A percentile compares a stretch with the other conserved stretches of the same genome.
Conservation (phyloP, 2,329 filamentous ascomycete species). For the Monilinia polystroma region DNA sequence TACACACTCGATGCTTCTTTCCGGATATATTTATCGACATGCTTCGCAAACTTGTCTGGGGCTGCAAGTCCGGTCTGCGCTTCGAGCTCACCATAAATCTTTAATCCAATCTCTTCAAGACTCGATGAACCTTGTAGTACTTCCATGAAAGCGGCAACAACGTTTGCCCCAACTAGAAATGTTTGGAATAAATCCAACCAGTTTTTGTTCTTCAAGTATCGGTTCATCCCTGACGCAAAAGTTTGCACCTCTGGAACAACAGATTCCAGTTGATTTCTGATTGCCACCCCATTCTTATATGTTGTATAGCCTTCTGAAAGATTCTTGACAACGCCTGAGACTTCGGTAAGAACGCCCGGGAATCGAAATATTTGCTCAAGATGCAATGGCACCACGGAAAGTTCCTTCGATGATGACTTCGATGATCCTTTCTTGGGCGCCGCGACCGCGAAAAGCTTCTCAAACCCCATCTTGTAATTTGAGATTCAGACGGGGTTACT, state of each 20-base stretch:
- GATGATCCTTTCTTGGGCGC: slow-evolving; percentile 13
- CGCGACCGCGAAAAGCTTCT: slow-evolving; percentile 19
- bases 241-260: slow-evolving; percentile 23
- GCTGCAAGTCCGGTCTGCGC: slow-evolving; percentile 26
- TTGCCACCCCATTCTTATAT: slow-evolving; percentile 23
- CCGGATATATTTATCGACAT: slow-evolving; percentile 26
- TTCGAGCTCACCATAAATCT: slow-evolving; percentile 23
- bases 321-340: slow-evolving; percentile 20
- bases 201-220: slow-evolving; percentile 24
- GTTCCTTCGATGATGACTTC: slow-evolving; percentile 5
- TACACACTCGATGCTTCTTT: slow-evolving; percentile 24
- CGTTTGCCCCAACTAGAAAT: slow-evolving; percentile 21
- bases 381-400: background rate
- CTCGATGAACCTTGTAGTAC: slow-evolving; percentile 19
- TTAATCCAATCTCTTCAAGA: slow-evolving; percentile 22
- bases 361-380: slow-evolving; percentile 23
- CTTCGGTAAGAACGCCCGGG: slow-evolving; percentile 20
- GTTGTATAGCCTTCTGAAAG: slow-evolving; percentile 23
- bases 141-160: slow-evolving; percentile 24
- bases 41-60: slow-evolving; percentile 26
- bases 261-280: slow-evolving; percentile 21
- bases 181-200: slow-evolving; percentile 21
- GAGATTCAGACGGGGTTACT: background rate
- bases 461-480: slow-evolving; percentile 17
- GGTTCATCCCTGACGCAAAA: slow-evolving; percentile 20